Evolutionary conservation across 768 basidiomycete species (phyloP).

Genomic region (Kondoa malvinella): DNA sequence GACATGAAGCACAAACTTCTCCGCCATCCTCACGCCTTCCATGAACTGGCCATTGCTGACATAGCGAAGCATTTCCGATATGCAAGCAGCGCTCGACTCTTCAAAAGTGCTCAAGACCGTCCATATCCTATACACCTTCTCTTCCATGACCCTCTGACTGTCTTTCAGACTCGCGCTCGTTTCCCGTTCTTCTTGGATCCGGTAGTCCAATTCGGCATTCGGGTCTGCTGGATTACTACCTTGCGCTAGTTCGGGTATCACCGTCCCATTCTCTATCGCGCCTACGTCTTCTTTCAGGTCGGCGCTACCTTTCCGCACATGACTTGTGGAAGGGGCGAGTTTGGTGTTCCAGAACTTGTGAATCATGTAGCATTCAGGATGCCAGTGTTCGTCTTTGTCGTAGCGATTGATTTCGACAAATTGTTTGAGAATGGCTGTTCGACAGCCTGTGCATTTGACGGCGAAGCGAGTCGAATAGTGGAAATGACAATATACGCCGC

Average conservation of each 20-base stretch:
- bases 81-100: conserved; percentile 97
- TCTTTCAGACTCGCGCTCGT: conserved; percentile 63
- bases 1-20: conserved; percentile 95
- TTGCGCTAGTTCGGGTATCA: not conserved
- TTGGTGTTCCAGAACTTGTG: conserved; percentile 99
- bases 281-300: not conserved
- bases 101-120: conserved; percentile 95
- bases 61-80: conserved; percentile 93
- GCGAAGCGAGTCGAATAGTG: conserved; percentile 98
- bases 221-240: not conserved
- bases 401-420: conserved; percentile 99
- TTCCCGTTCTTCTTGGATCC: conserved; percentile 65
- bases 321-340: conserved; percentile 26
- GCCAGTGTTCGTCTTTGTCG: conserved; percentile 97
- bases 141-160: conserved; percentile 85
- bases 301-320: not conserved
- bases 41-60: conserved; percentile 93
- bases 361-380: conserved; percentile 99
- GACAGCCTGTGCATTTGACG: conserved; percentile 94
- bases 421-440: conserved; percentile 92
- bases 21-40: conserved; percentile 94
- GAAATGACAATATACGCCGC: conserved; percentile 96
- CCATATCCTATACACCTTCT: conserved; percentile 97
- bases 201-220: conserved; percentile 34
- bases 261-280: not conserved